These are phyloP conservation scores for Vitis hybrid DNA, from an alignment of 177 flowering plant genomes.

Conservation along the genomic window DNA sequence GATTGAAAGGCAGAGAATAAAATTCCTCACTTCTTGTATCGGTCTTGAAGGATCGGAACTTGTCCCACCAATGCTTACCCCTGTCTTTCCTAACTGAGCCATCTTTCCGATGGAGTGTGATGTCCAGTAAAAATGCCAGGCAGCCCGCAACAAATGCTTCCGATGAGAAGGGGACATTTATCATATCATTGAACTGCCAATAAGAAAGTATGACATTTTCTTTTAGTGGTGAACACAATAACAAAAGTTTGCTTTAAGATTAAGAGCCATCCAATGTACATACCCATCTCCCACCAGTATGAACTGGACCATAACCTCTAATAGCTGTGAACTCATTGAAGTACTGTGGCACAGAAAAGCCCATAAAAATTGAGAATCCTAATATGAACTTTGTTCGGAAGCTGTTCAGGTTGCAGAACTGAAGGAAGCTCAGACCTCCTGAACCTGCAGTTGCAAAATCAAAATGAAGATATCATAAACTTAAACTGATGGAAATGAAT, in stretches of 20 bases:
- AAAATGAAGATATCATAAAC: not conserved
- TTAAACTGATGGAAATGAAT: not conserved
- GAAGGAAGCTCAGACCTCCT: slow-evolving; percentile 89
- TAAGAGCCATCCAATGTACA: slow-evolving; percentile 7
- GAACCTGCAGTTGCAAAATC: slow-evolving; percentile 49
- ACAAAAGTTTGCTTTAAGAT: not conserved
- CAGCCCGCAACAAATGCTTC: slow-evolving; percentile 92
- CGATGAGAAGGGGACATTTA: slow-evolving; percentile 84
- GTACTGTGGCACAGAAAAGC: slow-evolving; percentile 92
- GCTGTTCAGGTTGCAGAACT: slow-evolving; percentile 97
- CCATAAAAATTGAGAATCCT: slow-evolving; percentile 94
- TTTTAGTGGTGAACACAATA: slow-evolving; percentile 4
- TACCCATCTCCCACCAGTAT: slow-evolving; percentile 91
- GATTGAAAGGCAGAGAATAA: slow-evolving; percentile 90
- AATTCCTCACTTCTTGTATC: slow-evolving; percentile 94
- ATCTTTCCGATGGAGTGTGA: slow-evolving; percentile 68
- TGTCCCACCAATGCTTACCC: slow-evolving; percentile 98
- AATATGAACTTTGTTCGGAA: slow-evolving; percentile 88
- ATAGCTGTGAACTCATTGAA: slow-evolving; percentile 89
- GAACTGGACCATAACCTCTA: slow-evolving; percentile 88
- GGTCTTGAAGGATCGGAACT: slow-evolving; percentile 73
- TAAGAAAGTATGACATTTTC: not conserved
- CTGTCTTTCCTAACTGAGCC: slow-evolving; percentile 68
- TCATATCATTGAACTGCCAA: slow-evolving; percentile 89
- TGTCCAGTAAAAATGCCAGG: slow-evolving; percentile 77